phyloP scores from a whole-genome alignment of 2,329 filamentous ascomycete species.

The Aspergillus alliaceus region DNA sequence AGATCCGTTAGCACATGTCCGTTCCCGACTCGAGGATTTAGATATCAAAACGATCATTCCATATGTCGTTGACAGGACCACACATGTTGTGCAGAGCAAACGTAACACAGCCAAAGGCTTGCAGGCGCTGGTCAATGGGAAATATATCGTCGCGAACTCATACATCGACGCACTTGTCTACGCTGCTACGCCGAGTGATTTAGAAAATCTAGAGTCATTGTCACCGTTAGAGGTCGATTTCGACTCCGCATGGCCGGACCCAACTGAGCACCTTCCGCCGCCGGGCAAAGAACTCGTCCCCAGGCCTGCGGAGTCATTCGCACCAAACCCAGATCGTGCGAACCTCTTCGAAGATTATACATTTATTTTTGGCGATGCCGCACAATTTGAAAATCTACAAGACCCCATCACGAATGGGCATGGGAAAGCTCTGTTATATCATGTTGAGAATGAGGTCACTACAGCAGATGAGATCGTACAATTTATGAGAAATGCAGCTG shows the following conservation, averaged over 20 bases:
- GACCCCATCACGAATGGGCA: conserved; percentile 74
- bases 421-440: conserved; percentile 74
- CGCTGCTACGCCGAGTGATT: conserved; percentile 54
- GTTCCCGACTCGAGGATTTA: conserved; percentile 71
- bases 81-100: conserved; percentile 85
- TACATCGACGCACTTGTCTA: conserved; percentile 73
- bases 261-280: conserved; percentile 69
- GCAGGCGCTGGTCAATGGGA: conserved; percentile 80
- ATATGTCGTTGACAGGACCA: conserved; percentile 70
- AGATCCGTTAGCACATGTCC: conserved; percentile 63
- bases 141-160: conserved; percentile 69
- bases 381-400: conserved; percentile 74
- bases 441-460: conserved; percentile 63
- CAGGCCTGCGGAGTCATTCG: conserved; percentile 67
- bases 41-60: conserved; percentile 82
- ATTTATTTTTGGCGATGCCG: conserved; percentile 78
- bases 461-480: conserved; percentile 72
- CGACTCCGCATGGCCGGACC: conserved; percentile 73
- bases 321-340: conserved; percentile 64
- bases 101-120: conserved; percentile 86
- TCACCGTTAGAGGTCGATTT: conserved; percentile 77
- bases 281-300: conserved; percentile 73
- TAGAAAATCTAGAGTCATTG: conserved; percentile 51
- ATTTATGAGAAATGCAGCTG: conserved; percentile 72
- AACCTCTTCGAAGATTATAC: conserved; percentile 83